A percentile compares a stretch with the other conserved stretches of the same genome.
These are phyloP conservation scores for Brettanomyces nanus DNA, from an alignment of 805 yeast species.

Conservation along the genomic window DNA sequence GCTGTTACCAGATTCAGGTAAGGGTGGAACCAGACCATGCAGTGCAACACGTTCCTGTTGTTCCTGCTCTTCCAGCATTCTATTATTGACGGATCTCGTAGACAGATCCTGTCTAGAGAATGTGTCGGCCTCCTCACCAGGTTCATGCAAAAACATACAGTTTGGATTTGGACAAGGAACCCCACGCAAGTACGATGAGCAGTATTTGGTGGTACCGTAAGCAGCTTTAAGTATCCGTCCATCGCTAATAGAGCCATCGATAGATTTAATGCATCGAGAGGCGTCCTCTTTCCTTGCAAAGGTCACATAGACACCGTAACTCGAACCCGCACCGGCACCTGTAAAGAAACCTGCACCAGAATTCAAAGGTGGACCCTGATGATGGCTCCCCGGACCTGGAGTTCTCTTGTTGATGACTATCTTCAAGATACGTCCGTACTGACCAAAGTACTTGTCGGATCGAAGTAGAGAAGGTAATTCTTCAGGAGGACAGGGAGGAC, in stretches of 20 bases:
- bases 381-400: constrained; percentile 33
- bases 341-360: no score
- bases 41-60: constrained; percentile 24
- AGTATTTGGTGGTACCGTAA: constrained; percentile 96
- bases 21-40: constrained; percentile 27
- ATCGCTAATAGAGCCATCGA: constrained; percentile 88
- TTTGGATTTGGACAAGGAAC: constrained; percentile 97
- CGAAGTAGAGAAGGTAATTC: constrained; percentile 74
- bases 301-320: constrained; percentile 93
- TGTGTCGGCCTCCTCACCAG: constrained; percentile 98
- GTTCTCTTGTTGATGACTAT: constrained; percentile 82
- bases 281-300: constrained; percentile 94
- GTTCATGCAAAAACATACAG: constrained; percentile 98
- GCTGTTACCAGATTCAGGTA: constrained; percentile 13
- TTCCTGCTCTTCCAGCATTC: constrained; percentile 8
- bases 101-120: constrained; percentile 85
- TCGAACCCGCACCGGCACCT: constrained; percentile 40
- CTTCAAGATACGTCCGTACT: constrained; percentile 91
- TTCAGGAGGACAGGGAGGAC: constrained; percentile 81
- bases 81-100: constrained; percentile 59
- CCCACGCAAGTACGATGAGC: constrained; percentile 92
- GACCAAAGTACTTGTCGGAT: constrained; percentile 95
- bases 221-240: constrained; percentile 90
- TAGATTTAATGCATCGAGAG: constrained; percentile 81
- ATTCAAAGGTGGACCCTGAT: constrained; percentile 24